These are phyloP conservation scores for Fusarium sambucinum DNA, from an alignment of 2,329 filamentous ascomycete genomes.

Conservation along the genomic window DNA sequence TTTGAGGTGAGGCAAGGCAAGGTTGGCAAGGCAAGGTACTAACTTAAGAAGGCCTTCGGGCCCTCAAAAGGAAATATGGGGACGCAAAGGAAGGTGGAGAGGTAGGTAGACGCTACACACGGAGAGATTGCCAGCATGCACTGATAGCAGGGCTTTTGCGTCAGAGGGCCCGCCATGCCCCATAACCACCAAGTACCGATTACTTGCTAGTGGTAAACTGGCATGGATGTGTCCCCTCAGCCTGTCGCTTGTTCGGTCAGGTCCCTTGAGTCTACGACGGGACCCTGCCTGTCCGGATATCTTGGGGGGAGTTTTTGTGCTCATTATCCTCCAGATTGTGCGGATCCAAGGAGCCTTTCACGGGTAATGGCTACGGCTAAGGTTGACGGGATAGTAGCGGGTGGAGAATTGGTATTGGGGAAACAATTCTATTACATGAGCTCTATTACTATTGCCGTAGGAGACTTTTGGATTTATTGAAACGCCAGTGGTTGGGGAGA, in stretches of 20 bases:
- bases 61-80: constrained; percentile 29
- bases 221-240: constrained; percentile 15
- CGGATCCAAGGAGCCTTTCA: background rate
- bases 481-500: constrained; percentile 23
- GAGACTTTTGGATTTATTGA: constrained; percentile 14
- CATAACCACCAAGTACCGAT: constrained; percentile 24
- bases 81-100: constrained; percentile 22
- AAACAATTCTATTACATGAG: constrained; percentile 33
- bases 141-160: constrained; percentile 22
- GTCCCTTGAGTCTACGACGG: constrained; percentile 31
- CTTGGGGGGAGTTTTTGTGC: constrained; percentile 21
- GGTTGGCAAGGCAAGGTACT: constrained; percentile 36
- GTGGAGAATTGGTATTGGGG: constrained; percentile 27
- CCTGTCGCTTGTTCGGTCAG: constrained; percentile 32
- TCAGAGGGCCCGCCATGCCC: constrained; percentile 7
- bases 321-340: constrained; percentile 15
- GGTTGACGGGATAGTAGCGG: constrained; percentile 21
- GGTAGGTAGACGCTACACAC: constrained; percentile 31
- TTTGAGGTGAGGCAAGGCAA: constrained; percentile 38
- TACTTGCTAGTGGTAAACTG: constrained; percentile 10
- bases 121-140: constrained; percentile 18
- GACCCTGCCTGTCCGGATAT: constrained; percentile 21
- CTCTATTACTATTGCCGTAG: constrained; percentile 17
- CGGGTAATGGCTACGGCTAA: constrained; percentile 11
- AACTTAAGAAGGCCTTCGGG: constrained; percentile 37